Conservation (phyloP, 805 yeast genomes). For the Candida silvatica region DNA sequence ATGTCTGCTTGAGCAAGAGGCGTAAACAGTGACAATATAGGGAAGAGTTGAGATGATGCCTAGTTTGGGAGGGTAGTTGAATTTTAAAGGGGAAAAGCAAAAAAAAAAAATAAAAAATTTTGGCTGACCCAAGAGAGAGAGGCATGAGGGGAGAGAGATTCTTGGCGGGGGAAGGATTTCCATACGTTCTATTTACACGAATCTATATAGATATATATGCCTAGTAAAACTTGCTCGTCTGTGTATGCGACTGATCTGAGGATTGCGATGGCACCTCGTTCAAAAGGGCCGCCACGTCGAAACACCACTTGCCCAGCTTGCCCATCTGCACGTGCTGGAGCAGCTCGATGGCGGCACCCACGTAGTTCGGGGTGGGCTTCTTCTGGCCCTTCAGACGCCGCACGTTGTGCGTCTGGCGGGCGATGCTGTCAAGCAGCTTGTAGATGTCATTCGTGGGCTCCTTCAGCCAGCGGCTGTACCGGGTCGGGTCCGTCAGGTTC, state of each 20-base stretch:
- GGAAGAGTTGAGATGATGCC: no score
- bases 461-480: slow-evolving; percentile 39
- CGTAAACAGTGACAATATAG: no score
- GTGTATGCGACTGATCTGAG: no score
- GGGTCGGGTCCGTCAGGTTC: slow-evolving; percentile 51
- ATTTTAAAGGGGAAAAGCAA: no score
- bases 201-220: no score
- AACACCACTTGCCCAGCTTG: slow-evolving; percentile 26
- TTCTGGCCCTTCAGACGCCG: slow-evolving; percentile 16
- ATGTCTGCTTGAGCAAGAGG: no score
- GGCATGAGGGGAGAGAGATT: background rate
- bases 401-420: slow-evolving; percentile 26
- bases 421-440: slow-evolving; percentile 42
- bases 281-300: slow-evolving; percentile 17
- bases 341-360: slow-evolving; percentile 59
- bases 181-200: background rate
- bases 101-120: no score
- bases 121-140: background rate
- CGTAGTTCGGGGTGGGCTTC: slow-evolving; percentile 34
- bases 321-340: slow-evolving; percentile 55
- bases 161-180: background rate
- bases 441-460: slow-evolving; percentile 69
- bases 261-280: no score
- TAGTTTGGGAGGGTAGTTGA: no score
- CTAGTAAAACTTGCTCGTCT: no score